These are phyloP conservation scores for Alternaria triticina DNA, from an alignment of 2,329 filamentous ascomycete genomes.

Conservation along the genomic window DNA sequence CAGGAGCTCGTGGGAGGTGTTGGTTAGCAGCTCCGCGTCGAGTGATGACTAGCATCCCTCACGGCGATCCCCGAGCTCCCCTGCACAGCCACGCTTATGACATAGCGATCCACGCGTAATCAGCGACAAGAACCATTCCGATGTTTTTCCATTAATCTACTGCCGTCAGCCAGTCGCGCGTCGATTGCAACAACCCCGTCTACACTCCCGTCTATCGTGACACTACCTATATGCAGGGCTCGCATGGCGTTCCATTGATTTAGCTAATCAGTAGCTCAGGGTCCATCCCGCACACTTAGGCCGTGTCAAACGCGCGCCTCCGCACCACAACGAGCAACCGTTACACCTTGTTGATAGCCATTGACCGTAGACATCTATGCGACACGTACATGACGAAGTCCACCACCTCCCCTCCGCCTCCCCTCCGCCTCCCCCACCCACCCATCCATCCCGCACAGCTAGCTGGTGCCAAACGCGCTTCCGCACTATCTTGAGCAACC, in stretches of 20 bases:
- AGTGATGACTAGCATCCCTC: neutral
- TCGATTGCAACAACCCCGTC: neutral
- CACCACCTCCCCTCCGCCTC: too few species aligned
- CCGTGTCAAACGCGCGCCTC: neutral
- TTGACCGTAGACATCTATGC: too few species aligned
- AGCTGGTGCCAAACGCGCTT: neutral
- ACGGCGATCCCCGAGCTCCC: conserved; percentile 6
- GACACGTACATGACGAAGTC: too few species aligned
- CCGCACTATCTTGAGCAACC: neutral
- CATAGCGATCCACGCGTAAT: neutral
- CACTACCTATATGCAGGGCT: conserved; percentile 4
- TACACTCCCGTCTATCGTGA: neutral
- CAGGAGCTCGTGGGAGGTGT: conserved; percentile 9
- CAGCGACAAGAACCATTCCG: neutral
- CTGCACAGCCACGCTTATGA: conserved; percentile 8
- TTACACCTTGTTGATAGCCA: neutral
- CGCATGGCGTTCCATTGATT: neutral
- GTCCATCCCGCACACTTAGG: neutral
- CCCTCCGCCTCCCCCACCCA: too few species aligned
- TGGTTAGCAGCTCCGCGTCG: conserved; percentile 1
- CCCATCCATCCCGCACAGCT: neutral
- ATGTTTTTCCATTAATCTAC: neutral
- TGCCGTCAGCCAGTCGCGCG: neutral
- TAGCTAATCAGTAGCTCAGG: neutral
- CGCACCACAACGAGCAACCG: neutral